Conservation (phyloP, 345 rosid species). For the Eutrema heterophyllum region DNA sequence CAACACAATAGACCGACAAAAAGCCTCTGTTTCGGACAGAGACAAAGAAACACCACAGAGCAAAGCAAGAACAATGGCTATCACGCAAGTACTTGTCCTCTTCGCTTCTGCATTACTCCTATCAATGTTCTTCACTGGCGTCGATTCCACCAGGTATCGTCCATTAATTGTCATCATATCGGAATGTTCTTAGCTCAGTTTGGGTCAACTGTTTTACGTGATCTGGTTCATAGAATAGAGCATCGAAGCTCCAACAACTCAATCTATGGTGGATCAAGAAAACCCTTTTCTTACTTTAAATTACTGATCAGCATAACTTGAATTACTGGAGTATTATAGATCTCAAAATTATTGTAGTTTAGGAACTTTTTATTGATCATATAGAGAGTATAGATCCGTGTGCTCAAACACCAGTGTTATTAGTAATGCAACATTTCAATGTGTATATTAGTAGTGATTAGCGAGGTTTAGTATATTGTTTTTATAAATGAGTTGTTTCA, state of each 20-base stretch:
- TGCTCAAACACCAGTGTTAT: neutral
- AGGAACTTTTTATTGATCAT: neutral
- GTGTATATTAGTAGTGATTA: neutral
- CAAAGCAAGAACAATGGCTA: constrained; percentile 27
- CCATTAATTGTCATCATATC: neutral
- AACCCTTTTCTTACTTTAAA: neutral
- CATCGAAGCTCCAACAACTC: neutral
- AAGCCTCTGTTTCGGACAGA: constrained; percentile 13
- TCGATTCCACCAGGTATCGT: constrained; percentile 36
- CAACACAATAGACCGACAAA: constrained; percentile 25
- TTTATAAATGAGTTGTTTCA: neutral
- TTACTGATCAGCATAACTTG: neutral
- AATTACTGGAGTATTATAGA: neutral
- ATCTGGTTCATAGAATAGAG: constrained; percentile 10
- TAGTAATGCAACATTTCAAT: neutral
- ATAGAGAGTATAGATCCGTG: neutral
- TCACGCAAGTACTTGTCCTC: constrained; percentile 34
- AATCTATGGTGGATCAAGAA: neutral
- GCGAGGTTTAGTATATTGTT: neutral
- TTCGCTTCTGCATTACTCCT: constrained; percentile 37
- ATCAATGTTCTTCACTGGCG: constrained; percentile 34
- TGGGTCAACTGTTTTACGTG: neutral
- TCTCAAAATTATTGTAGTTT: neutral
- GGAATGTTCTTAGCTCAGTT: neutral
- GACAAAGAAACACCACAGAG: neutral